These are phyloP conservation scores for Blepharisma japonicum DNA, from an alignment of 73 alveolate genomes.

Conservation along the genomic window DNA sequence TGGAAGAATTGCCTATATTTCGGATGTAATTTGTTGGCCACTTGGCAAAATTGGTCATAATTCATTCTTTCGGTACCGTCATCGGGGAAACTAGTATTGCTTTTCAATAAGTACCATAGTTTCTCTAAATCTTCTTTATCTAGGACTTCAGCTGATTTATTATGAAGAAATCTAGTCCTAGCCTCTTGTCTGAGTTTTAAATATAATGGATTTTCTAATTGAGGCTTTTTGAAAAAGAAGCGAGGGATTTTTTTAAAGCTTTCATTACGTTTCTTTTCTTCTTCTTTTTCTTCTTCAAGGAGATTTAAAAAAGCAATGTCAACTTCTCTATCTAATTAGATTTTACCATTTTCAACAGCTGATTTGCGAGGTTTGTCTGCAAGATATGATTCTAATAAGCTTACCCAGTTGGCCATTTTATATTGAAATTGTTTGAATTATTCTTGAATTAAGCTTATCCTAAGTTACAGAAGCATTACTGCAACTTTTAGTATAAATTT, in stretches of 20 bases:
- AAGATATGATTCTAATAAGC: slow-evolving; percentile 39
- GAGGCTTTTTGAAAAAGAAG: slow-evolving; percentile 81
- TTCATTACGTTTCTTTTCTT: slow-evolving; percentile 74
- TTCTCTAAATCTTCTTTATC: slow-evolving; percentile 89
- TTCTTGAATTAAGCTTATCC: no score
- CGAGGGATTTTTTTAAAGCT: slow-evolving; percentile 81
- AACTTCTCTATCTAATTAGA: slow-evolving; percentile 68
- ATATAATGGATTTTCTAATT: slow-evolving; percentile 68
- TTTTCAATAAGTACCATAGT: slow-evolving; percentile 84
- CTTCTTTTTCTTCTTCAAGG: slow-evolving; percentile 76
- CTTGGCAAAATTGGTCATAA: slow-evolving; percentile 75
- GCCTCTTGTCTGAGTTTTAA: slow-evolving; percentile 92
- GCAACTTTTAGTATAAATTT: no score
- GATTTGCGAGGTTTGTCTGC: slow-evolving; percentile 60
- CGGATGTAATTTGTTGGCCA: slow-evolving; percentile 64
- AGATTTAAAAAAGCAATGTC: slow-evolving; percentile 72
- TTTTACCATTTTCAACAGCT: slow-evolving; percentile 53
- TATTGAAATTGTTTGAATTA: no score
- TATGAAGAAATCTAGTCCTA: slow-evolving; percentile 82
- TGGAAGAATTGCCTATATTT: slow-evolving; percentile 83
- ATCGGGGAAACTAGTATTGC: slow-evolving; percentile 85
- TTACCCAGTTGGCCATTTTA: slow-evolving; percentile 44
- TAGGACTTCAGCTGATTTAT: slow-evolving; percentile 88
- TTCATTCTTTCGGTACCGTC: slow-evolving; percentile 93
- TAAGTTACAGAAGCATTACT: no score